Conservation (phyloP, 805 yeast species). For the Pichia deserticola region DNA sequence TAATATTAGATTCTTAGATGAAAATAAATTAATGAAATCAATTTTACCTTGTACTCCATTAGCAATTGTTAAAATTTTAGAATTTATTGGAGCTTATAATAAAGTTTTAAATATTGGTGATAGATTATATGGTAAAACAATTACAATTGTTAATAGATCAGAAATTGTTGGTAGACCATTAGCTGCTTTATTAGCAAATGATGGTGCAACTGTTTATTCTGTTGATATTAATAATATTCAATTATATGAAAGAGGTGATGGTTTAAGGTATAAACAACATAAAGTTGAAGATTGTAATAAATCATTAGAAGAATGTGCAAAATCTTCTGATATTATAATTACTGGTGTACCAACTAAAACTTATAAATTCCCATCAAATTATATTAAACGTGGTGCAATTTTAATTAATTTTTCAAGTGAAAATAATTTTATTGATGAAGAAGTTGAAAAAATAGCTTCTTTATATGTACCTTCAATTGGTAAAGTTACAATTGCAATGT, state of each 20-base stretch:
- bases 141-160: constrained; percentile 85
- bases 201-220: constrained; percentile 94
- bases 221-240: constrained; percentile 84
- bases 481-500: constrained; percentile 93
- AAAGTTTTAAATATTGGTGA: constrained; percentile 78
- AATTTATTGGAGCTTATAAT: constrained; percentile 84
- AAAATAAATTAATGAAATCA: constrained; percentile 58
- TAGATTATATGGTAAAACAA: constrained; percentile 85
- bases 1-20: constrained; percentile 78
- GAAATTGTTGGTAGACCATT: constrained; percentile 97
- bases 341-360: constrained; percentile 87
- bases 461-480: constrained; percentile 94
- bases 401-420: constrained; percentile 85
- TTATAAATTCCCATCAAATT: constrained; percentile 82
- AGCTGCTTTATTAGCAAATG: constrained; percentile 93
- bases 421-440: constrained; percentile 77
- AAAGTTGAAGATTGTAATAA: constrained; percentile 55
- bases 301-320: constrained; percentile 58
- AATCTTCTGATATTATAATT: constrained; percentile 80
- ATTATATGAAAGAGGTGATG: constrained; percentile 90
- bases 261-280: constrained; percentile 73
- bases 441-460: constrained; percentile 78
- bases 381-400: constrained; percentile 79
- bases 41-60: constrained; percentile 95
- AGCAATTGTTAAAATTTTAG: constrained; percentile 89